Percentiles rank a stretch among this genome's conserved stretches.
Conservation (phyloP, 345 rosid species). For the Eutrema heterophyllum region DNA sequence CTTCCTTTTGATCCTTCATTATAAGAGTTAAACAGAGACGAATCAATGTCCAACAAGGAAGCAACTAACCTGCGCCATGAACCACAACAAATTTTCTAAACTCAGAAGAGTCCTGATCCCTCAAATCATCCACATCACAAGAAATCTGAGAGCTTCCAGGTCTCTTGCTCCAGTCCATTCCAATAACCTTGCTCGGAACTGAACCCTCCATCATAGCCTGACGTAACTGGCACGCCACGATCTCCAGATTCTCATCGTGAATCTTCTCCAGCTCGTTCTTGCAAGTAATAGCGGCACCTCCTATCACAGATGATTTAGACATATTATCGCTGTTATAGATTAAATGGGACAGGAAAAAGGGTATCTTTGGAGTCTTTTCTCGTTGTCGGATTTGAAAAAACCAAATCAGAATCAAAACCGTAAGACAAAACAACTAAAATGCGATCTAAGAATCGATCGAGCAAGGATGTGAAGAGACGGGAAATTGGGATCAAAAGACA, state of each 20-base stretch:
- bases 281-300: slow-evolving; percentile 90
- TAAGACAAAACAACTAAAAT: neutral
- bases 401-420: neutral
- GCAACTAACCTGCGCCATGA: slow-evolving; percentile 83
- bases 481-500: slow-evolving; percentile 6
- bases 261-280: slow-evolving; percentile 87
- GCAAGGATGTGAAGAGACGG: neutral
- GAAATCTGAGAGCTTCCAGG: slow-evolving; percentile 48
- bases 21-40: neutral
- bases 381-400: neutral
- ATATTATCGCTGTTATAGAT: neutral
- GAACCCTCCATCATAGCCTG: slow-evolving; percentile 46
- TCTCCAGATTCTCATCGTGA: slow-evolving; percentile 58
- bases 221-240: slow-evolving; percentile 60
- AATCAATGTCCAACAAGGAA: neutral
- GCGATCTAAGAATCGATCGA: neutral
- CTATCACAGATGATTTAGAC: slow-evolving; percentile 26
- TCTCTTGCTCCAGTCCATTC: slow-evolving; percentile 94
- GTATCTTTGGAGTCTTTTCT: neutral
- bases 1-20: neutral
- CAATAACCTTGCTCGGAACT: slow-evolving; percentile 39
- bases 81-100: slow-evolving; percentile 64
- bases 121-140: slow-evolving; percentile 37
- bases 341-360: neutral
- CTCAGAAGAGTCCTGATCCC: slow-evolving; percentile 31